Evolutionary conservation across 192 early-diverging fungal species (phyloP), one percentile per base, ranked within the genome.

Genomic region (Kickxella alabastrina): DNA sequence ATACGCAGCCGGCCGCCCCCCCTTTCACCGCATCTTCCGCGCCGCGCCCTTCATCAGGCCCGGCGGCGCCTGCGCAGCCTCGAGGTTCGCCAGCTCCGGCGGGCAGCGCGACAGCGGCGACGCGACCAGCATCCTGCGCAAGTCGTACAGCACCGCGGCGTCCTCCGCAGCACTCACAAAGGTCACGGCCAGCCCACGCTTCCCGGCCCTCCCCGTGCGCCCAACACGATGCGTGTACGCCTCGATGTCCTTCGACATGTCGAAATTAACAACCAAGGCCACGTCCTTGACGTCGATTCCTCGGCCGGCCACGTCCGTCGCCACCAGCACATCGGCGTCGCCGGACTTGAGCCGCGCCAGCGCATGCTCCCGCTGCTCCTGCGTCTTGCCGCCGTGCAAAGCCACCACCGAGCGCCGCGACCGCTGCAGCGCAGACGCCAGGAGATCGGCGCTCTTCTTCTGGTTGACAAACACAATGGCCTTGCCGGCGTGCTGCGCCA

Each of bases 251-350:
- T 95, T 97, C 35, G 93, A 87, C 95, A 99, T 99, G 54, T 98
- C 92, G 68, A 84, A 98, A 68, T 99, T 99, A 37, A 99, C 65
- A 4, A 99, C 97, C 41, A 98, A 65, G 4, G 91, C 92, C 15
- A 99, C 93, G 59, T 99, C 88, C 60, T 96, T 93, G 55, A 99
- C 83, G 77, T 99, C 97, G 62, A 99, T 95, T 81, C 97, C 97
- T 69, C 97, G 92, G 29, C 93, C 93, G 29, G 95, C 97, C 15
- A 99, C 97, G 77, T 99, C 95, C 0, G 95, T 99, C 10, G 97
- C 97, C 40, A 99, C 91, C 45, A 99, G 70, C 27, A 99, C 82
- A 43, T 91, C 91, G 34, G 83, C 88, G 18, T 80, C 68, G 15
- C 93, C 91, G 50, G 61, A 80, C 57, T 91, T 93, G 37, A 99